phyloP scores from a whole-genome alignment of 805 yeast species.

The Candida piceae region DNA sequence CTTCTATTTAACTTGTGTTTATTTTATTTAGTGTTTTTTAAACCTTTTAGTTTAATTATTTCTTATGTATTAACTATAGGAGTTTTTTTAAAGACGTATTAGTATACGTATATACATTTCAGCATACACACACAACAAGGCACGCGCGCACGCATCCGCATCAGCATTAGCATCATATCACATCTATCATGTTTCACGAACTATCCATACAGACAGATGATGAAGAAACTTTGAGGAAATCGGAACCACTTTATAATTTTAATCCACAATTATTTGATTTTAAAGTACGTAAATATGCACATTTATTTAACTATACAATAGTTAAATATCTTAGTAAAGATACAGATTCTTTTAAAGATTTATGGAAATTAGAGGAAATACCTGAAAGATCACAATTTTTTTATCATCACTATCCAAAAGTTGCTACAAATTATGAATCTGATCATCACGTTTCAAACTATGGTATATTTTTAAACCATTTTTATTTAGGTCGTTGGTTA shows the following conservation, averaged over 20 bases:
- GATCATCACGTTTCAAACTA: conserved; percentile 28
- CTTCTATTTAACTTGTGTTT: too few species aligned
- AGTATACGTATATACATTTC: too few species aligned
- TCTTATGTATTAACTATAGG: too few species aligned
- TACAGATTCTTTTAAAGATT: conserved; percentile 21
- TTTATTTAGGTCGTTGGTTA: conserved; percentile 31
- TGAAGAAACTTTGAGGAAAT: conserved; percentile 7
- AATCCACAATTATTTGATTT: conserved; percentile 1
- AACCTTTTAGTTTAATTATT: too few species aligned
- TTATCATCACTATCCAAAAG: conserved; percentile 30
- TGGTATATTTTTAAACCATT: conserved; percentile 26
- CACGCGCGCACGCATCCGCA: too few species aligned
- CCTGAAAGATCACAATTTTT: conserved; percentile 26
- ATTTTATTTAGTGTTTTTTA: too few species aligned
- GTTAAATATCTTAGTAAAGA: conserved; percentile 22
- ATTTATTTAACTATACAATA: conserved; percentile 9
- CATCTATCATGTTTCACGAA: conserved; percentile 17
- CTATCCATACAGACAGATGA: conserved; percentile 22
- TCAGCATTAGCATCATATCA: too few species aligned
- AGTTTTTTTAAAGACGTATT: too few species aligned
- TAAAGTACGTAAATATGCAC: conserved; percentile 4
- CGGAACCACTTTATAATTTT: conserved; percentile 6
- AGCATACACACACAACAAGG: too few species aligned
- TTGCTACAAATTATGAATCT: conserved; percentile 27
- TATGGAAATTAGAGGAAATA: conserved; percentile 26